Conservation (phyloP, 2,329 filamentous ascomycete species). For the Phialocephala subalpina region DNA sequence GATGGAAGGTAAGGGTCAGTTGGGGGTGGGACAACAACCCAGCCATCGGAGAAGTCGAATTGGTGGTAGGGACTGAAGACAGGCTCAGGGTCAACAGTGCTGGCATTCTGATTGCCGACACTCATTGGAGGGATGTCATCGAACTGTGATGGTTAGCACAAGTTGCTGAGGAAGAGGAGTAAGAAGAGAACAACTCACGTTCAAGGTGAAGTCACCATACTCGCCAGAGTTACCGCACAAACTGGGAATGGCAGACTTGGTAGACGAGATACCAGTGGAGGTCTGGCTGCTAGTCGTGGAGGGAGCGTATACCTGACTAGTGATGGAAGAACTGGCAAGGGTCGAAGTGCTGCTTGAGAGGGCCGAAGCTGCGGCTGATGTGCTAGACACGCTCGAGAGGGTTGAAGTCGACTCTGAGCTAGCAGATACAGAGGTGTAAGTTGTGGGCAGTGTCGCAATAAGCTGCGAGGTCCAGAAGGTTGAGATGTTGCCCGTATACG, state of each 20-base stretch:
- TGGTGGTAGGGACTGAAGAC: constrained; percentile 45
- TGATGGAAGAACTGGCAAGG: not conserved
- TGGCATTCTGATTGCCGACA: constrained; percentile 31
- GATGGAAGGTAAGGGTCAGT: constrained; percentile 42
- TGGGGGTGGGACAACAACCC: constrained; percentile 43
- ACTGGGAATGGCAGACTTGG: constrained; percentile 23
- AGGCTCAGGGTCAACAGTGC: constrained; percentile 33
- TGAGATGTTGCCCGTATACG: not conserved
- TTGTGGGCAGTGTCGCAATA: not conserved
- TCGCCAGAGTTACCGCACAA: constrained; percentile 34
- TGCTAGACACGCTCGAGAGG: not conserved
- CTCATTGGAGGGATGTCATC: constrained; percentile 42
- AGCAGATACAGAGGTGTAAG: not conserved
- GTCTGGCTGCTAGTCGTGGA: not conserved
- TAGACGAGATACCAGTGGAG: not conserved
- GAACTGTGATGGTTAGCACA: constrained; percentile 37
- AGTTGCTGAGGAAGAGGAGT: not conserved
- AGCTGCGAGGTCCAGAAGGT: not conserved
- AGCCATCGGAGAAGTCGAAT: constrained; percentile 48
- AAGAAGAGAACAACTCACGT: constrained; percentile 33
- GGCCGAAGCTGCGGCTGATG: not conserved
- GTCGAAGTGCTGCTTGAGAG: not conserved
- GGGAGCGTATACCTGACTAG: not conserved
- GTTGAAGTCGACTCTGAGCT: not conserved
- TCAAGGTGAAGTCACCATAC: constrained; percentile 39